Evolutionary conservation across 2,329 filamentous ascomycete genomes (phyloP).

Genomic region (Cladosporium oxysporum): DNA sequence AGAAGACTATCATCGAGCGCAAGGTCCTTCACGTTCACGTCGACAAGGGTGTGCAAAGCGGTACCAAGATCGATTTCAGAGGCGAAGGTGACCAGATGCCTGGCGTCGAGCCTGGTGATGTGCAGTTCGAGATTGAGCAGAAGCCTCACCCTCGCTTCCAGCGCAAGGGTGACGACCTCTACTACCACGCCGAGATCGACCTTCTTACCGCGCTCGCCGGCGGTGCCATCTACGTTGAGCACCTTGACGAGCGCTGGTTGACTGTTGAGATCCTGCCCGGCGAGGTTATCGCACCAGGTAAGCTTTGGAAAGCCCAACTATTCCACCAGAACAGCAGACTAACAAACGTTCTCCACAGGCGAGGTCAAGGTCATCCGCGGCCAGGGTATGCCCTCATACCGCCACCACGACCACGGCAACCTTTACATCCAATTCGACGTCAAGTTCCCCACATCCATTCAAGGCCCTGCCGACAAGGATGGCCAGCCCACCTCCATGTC

Average conservation of each 20-base stretch:
- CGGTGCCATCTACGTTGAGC: conserved; percentile 88
- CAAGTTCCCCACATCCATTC: conserved; percentile 75
- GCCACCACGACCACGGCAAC: conserved; percentile 94
- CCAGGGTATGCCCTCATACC: conserved; percentile 95
- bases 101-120: conserved; percentile 89
- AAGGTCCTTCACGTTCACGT: conserved; percentile 99
- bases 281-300: conserved; percentile 91
- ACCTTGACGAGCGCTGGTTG: conserved; percentile 96
- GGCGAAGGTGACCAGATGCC: conserved; percentile 96
- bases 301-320: conserved; percentile 39
- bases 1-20: conserved; percentile 96
- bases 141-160: conserved; percentile 97
- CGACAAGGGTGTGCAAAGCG: conserved; percentile 88
- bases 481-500: conserved; percentile 48
- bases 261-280: conserved; percentile 89
- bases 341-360: conserved; percentile 53
- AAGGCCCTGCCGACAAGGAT: conserved; percentile 41
- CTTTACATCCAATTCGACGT: conserved; percentile 97
- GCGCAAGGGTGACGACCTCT: conserved; percentile 91
- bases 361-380: conserved; percentile 91
- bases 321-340: conserved; percentile 16
- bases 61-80: conserved; percentile 95
- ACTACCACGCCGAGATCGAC: conserved; percentile 94
- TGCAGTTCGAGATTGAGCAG: conserved; percentile 98
- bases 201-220: conserved; percentile 92